Evolutionary conservation across 1,139 yeast species (phyloP), one percentile per base, ranked within the genome.

Genomic region (Geotrichum cucujoidarum): DNA sequence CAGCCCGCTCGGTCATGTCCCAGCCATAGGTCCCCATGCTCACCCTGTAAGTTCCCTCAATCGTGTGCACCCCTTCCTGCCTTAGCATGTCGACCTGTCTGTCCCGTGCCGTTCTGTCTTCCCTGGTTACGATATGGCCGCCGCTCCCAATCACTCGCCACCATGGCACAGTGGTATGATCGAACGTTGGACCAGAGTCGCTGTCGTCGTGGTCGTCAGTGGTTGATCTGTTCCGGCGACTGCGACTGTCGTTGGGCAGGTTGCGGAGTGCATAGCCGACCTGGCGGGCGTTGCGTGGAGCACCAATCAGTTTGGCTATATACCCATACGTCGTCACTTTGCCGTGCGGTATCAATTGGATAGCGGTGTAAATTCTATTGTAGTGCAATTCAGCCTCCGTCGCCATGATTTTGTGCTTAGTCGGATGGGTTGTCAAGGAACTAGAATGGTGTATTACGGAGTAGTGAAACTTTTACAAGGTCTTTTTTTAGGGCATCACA

Each of bases 181-280:
- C 62, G 55, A 59, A 65, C 25, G n/a, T n/a, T n/a, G n/a, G n/a
- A n/a, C 66, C 53, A 2, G 60, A 57, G 14, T 27, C 33, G 25
- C 34, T 29, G 8, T 25, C 27, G 21, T 8, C 10, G n/a, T 14
- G 47, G 2, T 43, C 45, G 41, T 35, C 43, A 21, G 27, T 43
- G 16, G 44, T 20, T 14, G 16, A 35, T 14, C 45, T n/a, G 30
- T 13, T 41, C 57, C 24, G 59, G 62, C 20, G 58, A 60, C 2
- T 51, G 10, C 5, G n/a, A n/a, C n/a, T n/a, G n/a, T n/a, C n/a
- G n/a, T n/a, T n/a, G n/a, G 75, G 71, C 8, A 77, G 64, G 45
- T 75, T 71, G 61, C 84, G 85, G 51, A 85, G 66, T 0, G 89
- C 77, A 30, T 75, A 74, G 0, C 95, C 95, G 1, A 84, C 94